Evolutionary conservation across 1,139 yeast genomes (phyloP), one percentile per base, ranked within the genome.

Genomic region (Petasospora rhodanensis): DNA sequence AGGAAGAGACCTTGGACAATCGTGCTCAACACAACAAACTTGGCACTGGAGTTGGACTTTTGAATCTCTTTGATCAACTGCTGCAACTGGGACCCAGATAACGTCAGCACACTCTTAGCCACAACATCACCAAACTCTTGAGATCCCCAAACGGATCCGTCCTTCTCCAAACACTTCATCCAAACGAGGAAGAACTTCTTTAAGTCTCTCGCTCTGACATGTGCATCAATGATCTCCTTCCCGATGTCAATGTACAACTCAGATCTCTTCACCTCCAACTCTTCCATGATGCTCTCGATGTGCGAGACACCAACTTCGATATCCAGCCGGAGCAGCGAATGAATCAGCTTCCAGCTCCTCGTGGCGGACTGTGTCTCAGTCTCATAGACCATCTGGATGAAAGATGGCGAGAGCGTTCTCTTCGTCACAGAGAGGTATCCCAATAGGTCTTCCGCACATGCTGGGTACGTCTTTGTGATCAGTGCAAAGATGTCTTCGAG

Each of bases 121-220:
- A 77, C 65, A 4, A 56, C 41, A 2, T 51, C 42, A 1, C 66
- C 46, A 28, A 72, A 64, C 2, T 47, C 50, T 38, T 34, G 37
- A 8, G 39, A 38, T 14, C 24, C 45, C 61, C 71, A 35, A 13
- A 23, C 28, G 4, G 54, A 34, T 2, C 32, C 24, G 4, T 20
- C 10, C 15, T 44, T 37, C 4, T 49, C 32, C 10, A 68, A 56
- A 5, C 66, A 59, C 2, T 46, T 34, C 11, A 61, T 56, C 80
- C 83, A 79, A 11, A 65, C 52, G 1, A 58, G 54, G 31, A 76
- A 61, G 43, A 81, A 80, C 5, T 57, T 55, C 8, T 57, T 58
- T 26, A 76, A 60, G 34, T 79, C 86, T 61, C 93, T 71, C 6
- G 79, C 79, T 44, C 64, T 70, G 5, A 67, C 61, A 48, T 68